phyloP scores from a whole-genome alignment of 108 stramenopile genomes.

The Nitzschia sp. region DNA sequence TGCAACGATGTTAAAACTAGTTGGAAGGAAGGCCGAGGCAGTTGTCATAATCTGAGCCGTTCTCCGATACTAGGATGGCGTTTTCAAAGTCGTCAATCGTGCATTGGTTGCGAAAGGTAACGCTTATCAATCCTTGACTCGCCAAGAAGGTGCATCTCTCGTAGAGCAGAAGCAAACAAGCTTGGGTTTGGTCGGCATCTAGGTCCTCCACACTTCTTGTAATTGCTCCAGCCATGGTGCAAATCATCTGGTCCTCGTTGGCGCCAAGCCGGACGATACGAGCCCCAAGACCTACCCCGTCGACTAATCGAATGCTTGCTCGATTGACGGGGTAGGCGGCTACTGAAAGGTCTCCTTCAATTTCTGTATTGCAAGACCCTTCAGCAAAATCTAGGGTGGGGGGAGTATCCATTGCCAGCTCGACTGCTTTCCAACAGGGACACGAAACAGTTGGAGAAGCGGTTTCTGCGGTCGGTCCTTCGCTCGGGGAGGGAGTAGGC shows the following conservation, averaged over 20 bases:
- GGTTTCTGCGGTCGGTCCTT: too few species aligned
- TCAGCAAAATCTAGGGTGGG: neutral
- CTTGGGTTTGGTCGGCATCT: neutral
- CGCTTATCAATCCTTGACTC: neutral
- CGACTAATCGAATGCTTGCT: neutral
- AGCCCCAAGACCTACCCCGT: neutral
- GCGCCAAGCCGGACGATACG: neutral
- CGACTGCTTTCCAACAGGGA: neutral
- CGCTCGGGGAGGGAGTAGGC: neutral
- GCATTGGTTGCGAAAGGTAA: neutral
- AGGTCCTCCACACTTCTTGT: neutral
- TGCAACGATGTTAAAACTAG: too few species aligned
- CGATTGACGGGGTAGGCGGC: neutral
- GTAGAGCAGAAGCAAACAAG: neutral
- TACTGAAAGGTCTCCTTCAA: neutral
- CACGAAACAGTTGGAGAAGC: neutral
- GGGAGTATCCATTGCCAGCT: neutral
- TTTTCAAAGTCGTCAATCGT: neutral
- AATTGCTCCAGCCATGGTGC: neutral
- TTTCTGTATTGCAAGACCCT: neutral
- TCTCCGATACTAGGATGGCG: neutral
- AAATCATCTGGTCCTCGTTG: neutral
- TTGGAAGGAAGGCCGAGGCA: neutral
- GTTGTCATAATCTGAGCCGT: neutral
- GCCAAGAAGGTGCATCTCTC: neutral